A percentile compares a stretch with the other conserved stretches of the same genome.
phyloP scores from a whole-genome alignment of 2,329 filamentous ascomycete genomes.

The Capronia americana region DNA sequence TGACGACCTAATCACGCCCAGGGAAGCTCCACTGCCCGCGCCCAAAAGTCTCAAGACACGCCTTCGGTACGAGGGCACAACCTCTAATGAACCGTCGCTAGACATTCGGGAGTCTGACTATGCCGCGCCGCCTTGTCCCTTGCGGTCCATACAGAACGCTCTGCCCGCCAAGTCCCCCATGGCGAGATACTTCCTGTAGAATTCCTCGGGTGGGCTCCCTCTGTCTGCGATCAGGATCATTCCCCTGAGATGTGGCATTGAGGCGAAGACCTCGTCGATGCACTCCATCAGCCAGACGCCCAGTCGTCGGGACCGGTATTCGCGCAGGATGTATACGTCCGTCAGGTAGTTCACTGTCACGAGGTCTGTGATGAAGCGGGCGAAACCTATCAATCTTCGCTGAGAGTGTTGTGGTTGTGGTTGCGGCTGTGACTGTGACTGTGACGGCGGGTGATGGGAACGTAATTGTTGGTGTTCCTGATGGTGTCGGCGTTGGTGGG shows the following conservation, averaged over 20 bases:
- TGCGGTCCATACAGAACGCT: conserved; percentile 26
- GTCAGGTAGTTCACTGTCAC: conserved; percentile 72
- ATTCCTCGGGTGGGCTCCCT: conserved; percentile 27
- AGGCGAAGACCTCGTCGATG: conserved; percentile 62
- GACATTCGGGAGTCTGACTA: neutral
- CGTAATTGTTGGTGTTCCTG: neutral
- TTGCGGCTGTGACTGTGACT: conserved; percentile 7
- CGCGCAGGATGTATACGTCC: conserved; percentile 69
- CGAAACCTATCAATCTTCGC: conserved; percentile 56
- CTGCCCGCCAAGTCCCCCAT: conserved; percentile 33
- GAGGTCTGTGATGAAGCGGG: conserved; percentile 71
- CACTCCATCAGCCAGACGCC: conserved; percentile 70
- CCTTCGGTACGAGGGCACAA: no score
- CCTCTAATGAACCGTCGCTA: no score
- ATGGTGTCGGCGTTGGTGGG: neutral
- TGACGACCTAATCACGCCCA: no score
- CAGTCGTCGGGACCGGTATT: conserved; percentile 66
- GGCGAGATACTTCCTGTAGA: conserved; percentile 41
- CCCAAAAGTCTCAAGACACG: no score
- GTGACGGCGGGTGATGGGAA: neutral
- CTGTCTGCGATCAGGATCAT: conserved; percentile 59
- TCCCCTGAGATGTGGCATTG: conserved; percentile 66
- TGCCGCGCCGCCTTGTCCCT: conserved; percentile 21
- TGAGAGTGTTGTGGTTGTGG: conserved; percentile 11
- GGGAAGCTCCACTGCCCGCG: no score